Percentiles rank a stretch among this genome's conserved stretches.
These are phyloP conservation scores for Venturia asperata DNA, from an alignment of 2,329 filamentous ascomycete genomes.

Conservation along the genomic window DNA sequence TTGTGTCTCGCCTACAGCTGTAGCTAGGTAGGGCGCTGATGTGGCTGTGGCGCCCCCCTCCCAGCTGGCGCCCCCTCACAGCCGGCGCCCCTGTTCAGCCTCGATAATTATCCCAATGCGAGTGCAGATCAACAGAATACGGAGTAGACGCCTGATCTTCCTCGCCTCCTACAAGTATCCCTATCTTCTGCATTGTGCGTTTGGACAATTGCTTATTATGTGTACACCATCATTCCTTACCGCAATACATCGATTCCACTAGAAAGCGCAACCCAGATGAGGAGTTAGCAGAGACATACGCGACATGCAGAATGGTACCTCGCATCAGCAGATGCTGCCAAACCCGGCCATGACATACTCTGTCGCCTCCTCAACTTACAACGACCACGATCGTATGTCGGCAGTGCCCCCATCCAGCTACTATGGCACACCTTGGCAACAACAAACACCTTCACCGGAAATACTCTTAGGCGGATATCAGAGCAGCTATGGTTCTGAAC, in stretches of 20 bases:
- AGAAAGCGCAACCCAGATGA: slow-evolving; percentile 10
- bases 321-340: slow-evolving; percentile 11
- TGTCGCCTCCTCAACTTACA: slow-evolving; percentile 11
- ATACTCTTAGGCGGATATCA: slow-evolving; percentile 18
- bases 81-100: neutral
- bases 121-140: neutral
- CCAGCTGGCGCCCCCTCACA: neutral
- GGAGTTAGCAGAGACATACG: neutral
- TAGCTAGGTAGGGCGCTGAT: neutral
- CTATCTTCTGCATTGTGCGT: neutral
- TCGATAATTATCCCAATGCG: neutral
- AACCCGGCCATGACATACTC: slow-evolving; percentile 13
- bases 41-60: slow-evolving; percentile 1
- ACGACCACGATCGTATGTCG: neutral
- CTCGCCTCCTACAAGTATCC: neutral
- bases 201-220: neutral
- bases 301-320: slow-evolving; percentile 18
- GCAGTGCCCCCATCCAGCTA: neutral
- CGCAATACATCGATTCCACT: neutral
- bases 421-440: slow-evolving; percentile 7
- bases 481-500: neutral
- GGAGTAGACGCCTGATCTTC: neutral
- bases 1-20: neutral
- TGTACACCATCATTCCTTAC: slow-evolving; percentile 6
- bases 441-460: slow-evolving; percentile 13